Evolutionary conservation across 1,284 basidiomycete genomes (phyloP).

Genomic region (Papiliotrema nemorosa): DNA sequence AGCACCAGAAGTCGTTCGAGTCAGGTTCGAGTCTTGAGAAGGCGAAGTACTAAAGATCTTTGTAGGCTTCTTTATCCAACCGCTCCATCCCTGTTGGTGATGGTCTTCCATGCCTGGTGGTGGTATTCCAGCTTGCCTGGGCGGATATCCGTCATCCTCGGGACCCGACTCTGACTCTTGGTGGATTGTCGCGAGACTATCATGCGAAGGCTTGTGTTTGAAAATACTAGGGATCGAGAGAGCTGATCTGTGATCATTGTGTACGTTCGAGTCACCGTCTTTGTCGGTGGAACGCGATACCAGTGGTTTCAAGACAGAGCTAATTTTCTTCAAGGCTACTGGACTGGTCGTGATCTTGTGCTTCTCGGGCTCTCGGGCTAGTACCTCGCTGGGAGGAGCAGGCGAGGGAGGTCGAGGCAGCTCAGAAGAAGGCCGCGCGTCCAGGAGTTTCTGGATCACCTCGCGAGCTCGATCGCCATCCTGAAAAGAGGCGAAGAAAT

Average conservation of each 20-base stretch:
- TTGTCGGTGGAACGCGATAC: slow-evolving; percentile 11
- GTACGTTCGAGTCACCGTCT: slow-evolving; percentile 2
- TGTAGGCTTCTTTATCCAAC: slow-evolving; percentile 42
- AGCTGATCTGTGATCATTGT: slow-evolving; percentile 5
- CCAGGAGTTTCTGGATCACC: slow-evolving; percentile 70
- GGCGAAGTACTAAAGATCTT: slow-evolving; percentile 37
- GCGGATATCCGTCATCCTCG: slow-evolving; percentile 34
- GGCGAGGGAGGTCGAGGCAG: slow-evolving; percentile 18
- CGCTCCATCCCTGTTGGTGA: slow-evolving; percentile 5
- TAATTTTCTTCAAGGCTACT: slow-evolving; percentile 22
- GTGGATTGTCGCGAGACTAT: slow-evolving; percentile 19
- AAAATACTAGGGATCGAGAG: slow-evolving; percentile 12
- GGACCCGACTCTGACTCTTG: slow-evolving; percentile 6
- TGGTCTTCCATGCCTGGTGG: slow-evolving; percentile 29
- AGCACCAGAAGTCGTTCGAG: slow-evolving; percentile 2
- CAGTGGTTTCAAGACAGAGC: slow-evolving; percentile 32
- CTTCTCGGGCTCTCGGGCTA: slow-evolving; percentile 4
- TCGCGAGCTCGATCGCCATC: slow-evolving; percentile 70
- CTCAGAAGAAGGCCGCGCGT: slow-evolving; percentile 51
- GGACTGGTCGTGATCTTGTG: slow-evolving; percentile 31
- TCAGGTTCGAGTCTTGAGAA: slow-evolving; percentile 3
- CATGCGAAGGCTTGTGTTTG: slow-evolving; percentile 15
- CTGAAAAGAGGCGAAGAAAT: slow-evolving; percentile 78
- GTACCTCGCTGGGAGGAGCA: slow-evolving; percentile 17
- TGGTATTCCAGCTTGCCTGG: slow-evolving; percentile 29